phyloP scores from a whole-genome alignment of 2,329 filamentous ascomycete genomes.

The Allantophomopsis lycopodina region DNA sequence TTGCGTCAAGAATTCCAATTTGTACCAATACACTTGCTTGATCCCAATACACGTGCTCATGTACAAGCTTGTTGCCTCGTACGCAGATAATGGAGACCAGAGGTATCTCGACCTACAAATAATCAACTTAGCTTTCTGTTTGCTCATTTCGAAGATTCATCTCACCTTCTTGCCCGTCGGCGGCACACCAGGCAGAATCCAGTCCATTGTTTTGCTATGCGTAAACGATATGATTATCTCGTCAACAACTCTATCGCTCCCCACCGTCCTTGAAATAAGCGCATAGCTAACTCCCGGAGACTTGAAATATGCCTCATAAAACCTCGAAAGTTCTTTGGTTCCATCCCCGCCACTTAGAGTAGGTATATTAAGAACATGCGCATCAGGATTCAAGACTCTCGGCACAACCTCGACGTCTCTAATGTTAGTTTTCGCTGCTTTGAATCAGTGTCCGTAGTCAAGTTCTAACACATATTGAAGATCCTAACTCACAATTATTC shows the following conservation, averaged over 20 bases:
- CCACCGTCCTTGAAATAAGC: slow-evolving; percentile 50
- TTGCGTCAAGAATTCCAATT: slow-evolving; percentile 32
- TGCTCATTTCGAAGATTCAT: no score
- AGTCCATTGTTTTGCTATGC: slow-evolving; percentile 41
- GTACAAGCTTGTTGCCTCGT: slow-evolving; percentile 46
- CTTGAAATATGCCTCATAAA: slow-evolving; percentile 17
- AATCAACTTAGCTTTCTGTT: no score
- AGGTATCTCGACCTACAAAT: slow-evolving; percentile 28
- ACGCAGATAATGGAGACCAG: slow-evolving; percentile 38
- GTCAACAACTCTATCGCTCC: slow-evolving; percentile 49
- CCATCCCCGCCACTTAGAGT: slow-evolving; percentile 53
- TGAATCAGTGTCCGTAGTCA: background rate
- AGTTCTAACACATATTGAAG: no score
- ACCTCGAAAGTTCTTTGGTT: slow-evolving; percentile 38
- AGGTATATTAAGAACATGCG: slow-evolving; percentile 56
- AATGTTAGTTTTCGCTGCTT: slow-evolving; percentile 36
- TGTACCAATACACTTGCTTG: slow-evolving; percentile 51
- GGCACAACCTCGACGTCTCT: slow-evolving; percentile 45
- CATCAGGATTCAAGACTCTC: slow-evolving; percentile 44
- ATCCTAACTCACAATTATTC: no score
- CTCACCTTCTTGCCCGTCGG: slow-evolving; percentile 35
- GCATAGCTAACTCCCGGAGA: slow-evolving; percentile 11
- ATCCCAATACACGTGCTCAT: slow-evolving; percentile 58
- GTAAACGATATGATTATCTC: slow-evolving; percentile 46
- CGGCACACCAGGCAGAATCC: slow-evolving; percentile 45